phyloP scores from a whole-genome alignment of 2,329 filamentous ascomycete genomes.

The Aschersonia sp. region DNA sequence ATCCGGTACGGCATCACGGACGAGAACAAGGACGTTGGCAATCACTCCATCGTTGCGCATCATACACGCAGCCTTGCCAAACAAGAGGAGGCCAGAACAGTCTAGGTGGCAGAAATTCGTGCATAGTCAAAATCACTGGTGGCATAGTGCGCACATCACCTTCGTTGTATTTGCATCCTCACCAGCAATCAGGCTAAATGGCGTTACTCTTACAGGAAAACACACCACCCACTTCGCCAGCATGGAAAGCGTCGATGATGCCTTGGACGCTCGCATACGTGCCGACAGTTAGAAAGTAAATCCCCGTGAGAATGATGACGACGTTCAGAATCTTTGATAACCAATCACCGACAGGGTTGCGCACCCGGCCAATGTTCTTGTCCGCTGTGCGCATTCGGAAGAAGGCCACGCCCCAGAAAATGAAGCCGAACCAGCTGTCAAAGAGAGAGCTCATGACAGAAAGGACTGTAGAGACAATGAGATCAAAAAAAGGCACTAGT shows the following conservation, averaged over 20 bases:
- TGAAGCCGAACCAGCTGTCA: conserved; percentile 88
- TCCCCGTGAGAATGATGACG: conserved; percentile 54
- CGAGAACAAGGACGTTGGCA: too few relatives aligned
- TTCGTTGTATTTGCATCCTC: not conserved
- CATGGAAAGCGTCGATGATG: conserved; percentile 58
- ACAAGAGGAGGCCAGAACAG: too few relatives aligned
- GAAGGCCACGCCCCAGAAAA: conserved; percentile 81
- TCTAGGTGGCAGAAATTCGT: too few relatives aligned
- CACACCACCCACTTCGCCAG: conserved; percentile 49
- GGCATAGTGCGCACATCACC: not conserved
- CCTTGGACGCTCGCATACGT: conserved; percentile 68
- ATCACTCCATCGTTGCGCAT: too few relatives aligned
- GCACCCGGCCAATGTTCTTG: conserved; percentile 32
- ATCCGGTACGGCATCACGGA: too few relatives aligned
- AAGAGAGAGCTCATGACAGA: conserved; percentile 77
- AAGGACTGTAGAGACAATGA: conserved; percentile 23
- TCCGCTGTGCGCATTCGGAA: conserved; percentile 60
- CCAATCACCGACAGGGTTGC: conserved; percentile 33
- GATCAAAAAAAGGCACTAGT: not conserved
- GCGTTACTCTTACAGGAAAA: conserved; percentile 64
- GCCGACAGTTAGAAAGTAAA: conserved; percentile 70
- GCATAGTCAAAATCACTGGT: not conserved
- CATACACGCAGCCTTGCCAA: too few relatives aligned
- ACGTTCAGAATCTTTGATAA: conserved; percentile 53
- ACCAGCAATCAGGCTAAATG: conserved; percentile 22